phyloP scores from a whole-genome alignment of 164 flowering plant species.

The Pachysandra terminalis region DNA sequence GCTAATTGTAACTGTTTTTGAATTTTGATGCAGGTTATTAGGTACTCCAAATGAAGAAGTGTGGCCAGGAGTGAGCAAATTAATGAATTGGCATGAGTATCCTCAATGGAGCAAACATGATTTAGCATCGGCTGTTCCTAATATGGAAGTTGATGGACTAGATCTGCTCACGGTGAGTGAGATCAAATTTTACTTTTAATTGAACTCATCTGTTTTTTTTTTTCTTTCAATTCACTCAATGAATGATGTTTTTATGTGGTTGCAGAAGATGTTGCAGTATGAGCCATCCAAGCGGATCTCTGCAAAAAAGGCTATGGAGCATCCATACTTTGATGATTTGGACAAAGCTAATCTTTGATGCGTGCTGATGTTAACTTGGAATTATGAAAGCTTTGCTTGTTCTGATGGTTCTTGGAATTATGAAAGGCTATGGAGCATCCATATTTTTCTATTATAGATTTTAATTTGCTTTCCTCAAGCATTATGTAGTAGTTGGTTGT shows the following conservation, averaged over 20 bases:
- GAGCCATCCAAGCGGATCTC: constrained; percentile 73
- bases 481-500: no score
- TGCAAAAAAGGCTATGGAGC: constrained; percentile 92
- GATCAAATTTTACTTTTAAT: no score
- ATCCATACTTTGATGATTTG: constrained; percentile 69
- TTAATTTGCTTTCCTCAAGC: no score
- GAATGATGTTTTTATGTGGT: no score
- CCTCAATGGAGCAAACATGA: constrained; percentile 81
- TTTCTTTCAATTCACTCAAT: no score
- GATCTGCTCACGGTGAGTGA: constrained; percentile 64
- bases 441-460: no score
- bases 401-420: no score
- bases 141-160: constrained; percentile 58
- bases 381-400: no score
- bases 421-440: no score
- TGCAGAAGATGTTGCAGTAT: constrained; percentile 79
- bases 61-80: constrained; percentile 88
- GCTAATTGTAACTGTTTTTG: no score
- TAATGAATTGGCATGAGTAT: constrained; percentile 81
- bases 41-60: constrained; percentile 86
- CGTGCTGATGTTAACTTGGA: no score
- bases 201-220: no score
- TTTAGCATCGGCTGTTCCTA: constrained; percentile 55
- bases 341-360: constrained; percentile 47
- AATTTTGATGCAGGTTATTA: constrained; percentile 45